Conservation (phyloP, 345 rosid genomes). For the Populus davidiana region DNA sequence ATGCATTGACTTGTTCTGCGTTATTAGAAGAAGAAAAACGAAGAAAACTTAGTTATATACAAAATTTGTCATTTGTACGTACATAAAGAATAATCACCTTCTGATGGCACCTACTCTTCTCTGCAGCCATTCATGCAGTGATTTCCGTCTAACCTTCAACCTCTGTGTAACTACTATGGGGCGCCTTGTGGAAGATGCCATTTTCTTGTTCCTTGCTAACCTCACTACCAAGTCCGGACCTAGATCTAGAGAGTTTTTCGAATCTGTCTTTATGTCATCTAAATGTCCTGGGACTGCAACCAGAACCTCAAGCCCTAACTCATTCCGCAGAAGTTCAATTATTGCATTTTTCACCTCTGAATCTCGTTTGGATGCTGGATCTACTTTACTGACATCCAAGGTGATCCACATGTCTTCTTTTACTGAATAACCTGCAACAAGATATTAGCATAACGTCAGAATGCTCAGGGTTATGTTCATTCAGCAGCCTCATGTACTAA, state of each 20-base stretch:
- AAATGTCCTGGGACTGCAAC: constrained; percentile 31
- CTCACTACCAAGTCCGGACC: constrained; percentile 22
- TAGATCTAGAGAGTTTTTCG: constrained; percentile 9
- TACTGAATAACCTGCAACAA: constrained; percentile 54
- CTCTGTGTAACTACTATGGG: constrained; percentile 51
- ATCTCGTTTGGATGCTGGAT: constrained; percentile 24
- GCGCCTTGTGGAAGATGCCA: constrained; percentile 54
- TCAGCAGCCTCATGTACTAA: background rate
- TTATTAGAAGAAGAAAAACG: background rate
- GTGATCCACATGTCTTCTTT: constrained; percentile 71
- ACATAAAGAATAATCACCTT: constrained; percentile 21
- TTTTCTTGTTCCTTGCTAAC: constrained; percentile 21
- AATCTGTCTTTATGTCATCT: background rate
- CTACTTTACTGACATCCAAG: constrained; percentile 44
- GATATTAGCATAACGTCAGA: constrained; percentile 17
- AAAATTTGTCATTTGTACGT: constrained; percentile 24
- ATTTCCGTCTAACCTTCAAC: constrained; percentile 64
- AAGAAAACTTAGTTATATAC: background rate
- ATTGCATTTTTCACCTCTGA: constrained; percentile 51
- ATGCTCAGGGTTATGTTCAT: background rate
- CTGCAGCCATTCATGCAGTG: constrained; percentile 60
- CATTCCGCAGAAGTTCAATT: constrained; percentile 52
- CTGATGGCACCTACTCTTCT: constrained; percentile 30
- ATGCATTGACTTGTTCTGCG: background rate
- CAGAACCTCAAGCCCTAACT: constrained; percentile 66